Evolutionary conservation across 1,284 basidiomycete genomes (phyloP).

Genomic region (Ceratobasidium sp.): DNA sequence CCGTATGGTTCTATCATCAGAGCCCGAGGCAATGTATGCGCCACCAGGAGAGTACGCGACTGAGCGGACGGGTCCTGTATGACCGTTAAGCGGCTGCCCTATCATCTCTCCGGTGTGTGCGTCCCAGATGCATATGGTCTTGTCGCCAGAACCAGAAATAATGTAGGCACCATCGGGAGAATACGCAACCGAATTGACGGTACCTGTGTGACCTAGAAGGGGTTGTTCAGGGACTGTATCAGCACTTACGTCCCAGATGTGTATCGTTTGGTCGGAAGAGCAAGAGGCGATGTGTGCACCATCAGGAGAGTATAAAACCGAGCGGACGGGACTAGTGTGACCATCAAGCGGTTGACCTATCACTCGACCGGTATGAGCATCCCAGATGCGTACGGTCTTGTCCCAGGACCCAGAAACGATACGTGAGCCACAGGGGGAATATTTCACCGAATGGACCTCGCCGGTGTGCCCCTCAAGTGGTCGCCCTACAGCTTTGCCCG

Average conservation of each 20-base stretch:
- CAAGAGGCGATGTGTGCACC: slow-evolving; percentile 21
- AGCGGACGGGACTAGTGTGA: slow-evolving; percentile 1
- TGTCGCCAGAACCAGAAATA: slow-evolving; percentile 31
- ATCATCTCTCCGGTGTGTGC: neutral
- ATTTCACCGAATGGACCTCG: slow-evolving; percentile 4
- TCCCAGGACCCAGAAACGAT: slow-evolving; percentile 30
- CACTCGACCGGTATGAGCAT: neutral
- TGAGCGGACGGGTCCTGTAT: neutral
- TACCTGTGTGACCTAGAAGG: neutral
- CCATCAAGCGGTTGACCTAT: slow-evolving; percentile 4
- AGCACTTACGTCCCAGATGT: slow-evolving; percentile 51
- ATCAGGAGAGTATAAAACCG: slow-evolving; percentile 32
- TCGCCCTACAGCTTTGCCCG: neutral
- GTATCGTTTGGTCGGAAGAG: slow-evolving; percentile 20
- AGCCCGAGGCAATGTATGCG: slow-evolving; percentile 15
- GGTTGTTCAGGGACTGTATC: slow-evolving; percentile 54
- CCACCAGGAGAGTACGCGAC: slow-evolving; percentile 37
- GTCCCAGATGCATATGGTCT: slow-evolving; percentile 39
- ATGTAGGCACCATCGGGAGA: slow-evolving; percentile 11
- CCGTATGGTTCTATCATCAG: slow-evolving; percentile 17
- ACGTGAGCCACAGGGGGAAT: slow-evolving; percentile 6
- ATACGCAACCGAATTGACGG: slow-evolving; percentile 20
- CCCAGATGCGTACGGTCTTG: slow-evolving; percentile 39
- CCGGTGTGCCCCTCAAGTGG: slow-evolving; percentile 13
- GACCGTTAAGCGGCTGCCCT: slow-evolving; percentile 10